Conservation (phyloP, 371 early-diverging fungal genomes). For the Nosema muscidifuracis region DNA sequence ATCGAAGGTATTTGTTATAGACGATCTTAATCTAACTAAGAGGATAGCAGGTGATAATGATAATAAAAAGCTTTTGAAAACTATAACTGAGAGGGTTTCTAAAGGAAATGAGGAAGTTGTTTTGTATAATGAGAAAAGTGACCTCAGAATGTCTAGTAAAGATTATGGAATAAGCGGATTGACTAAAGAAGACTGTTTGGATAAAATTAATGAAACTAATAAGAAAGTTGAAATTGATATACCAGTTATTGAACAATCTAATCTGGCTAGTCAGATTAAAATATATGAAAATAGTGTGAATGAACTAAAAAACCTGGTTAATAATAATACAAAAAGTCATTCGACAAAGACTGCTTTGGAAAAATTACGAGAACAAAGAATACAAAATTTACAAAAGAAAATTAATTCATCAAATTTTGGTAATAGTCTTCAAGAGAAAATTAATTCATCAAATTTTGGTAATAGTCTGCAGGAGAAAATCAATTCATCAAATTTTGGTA, state of each 20-base stretch:
- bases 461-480: too few species aligned
- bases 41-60: not conserved
- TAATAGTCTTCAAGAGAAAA: too few species aligned
- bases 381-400: too few species aligned
- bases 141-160: not conserved
- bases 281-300: not conserved
- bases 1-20: conserved; percentile 23
- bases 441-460: too few species aligned
- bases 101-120: not conserved
- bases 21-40: conserved; percentile 21
- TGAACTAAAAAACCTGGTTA: not conserved
- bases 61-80: not conserved
- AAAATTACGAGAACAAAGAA: too few species aligned
- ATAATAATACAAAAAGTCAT: too few species aligned
- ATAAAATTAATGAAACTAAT: not conserved
- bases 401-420: too few species aligned
- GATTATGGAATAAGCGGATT: too few species aligned
- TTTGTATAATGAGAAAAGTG: not conserved
- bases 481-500: too few species aligned
- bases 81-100: not conserved
- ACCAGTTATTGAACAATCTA: not conserved
- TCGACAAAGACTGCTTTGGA: too few species aligned
- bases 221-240: conserved; percentile 3
- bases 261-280: not conserved
- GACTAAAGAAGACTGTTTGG: too few species aligned